Conservation (phyloP, 495 filamentous ascomycete species). For the Evansstolkia leycettana region DNA sequence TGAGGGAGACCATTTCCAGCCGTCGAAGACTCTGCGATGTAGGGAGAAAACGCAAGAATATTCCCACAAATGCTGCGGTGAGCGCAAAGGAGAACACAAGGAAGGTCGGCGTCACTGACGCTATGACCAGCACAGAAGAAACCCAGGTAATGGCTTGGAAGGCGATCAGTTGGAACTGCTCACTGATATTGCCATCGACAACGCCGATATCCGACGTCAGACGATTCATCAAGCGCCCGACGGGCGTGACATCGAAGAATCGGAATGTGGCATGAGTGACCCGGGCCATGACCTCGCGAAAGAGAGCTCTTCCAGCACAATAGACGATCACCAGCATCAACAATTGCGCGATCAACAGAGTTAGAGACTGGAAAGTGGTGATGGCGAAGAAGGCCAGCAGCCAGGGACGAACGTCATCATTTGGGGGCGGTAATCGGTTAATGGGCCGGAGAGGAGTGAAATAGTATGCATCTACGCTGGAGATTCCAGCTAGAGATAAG, state of each 20-base stretch:
- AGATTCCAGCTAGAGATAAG: not conserved
- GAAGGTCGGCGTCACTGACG: conserved; percentile 59
- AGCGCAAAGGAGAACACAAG: conserved; percentile 56
- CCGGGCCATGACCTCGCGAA: conserved; percentile 50
- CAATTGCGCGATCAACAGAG: conserved; percentile 39
- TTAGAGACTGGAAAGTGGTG: conserved; percentile 42
- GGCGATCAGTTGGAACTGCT: conserved; percentile 52
- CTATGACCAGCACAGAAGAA: conserved; percentile 60
- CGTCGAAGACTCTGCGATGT: conserved; percentile 71
- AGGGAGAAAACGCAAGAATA: conserved; percentile 65
- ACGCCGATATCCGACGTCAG: conserved; percentile 76
- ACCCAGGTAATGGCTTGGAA: conserved; percentile 57
- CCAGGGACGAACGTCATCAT: conserved; percentile 61
- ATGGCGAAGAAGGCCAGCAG: conserved; percentile 53
- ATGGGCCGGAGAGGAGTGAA: conserved; percentile 25
- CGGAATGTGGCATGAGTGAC: conserved; percentile 72
- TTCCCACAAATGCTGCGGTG: conserved; percentile 47
- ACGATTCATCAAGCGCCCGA: conserved; percentile 77
- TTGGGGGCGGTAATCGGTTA: conserved; percentile 49
- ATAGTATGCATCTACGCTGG: conserved; percentile 10
- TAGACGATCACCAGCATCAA: conserved; percentile 62
- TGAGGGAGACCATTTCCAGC: conserved; percentile 74
- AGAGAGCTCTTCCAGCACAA: conserved; percentile 59
- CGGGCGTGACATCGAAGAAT: conserved; percentile 76
- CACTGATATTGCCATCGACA: conserved; percentile 65